Evolutionary conservation across 306 rosid species (phyloP).

Genomic region (Dryas drummondii): DNA sequence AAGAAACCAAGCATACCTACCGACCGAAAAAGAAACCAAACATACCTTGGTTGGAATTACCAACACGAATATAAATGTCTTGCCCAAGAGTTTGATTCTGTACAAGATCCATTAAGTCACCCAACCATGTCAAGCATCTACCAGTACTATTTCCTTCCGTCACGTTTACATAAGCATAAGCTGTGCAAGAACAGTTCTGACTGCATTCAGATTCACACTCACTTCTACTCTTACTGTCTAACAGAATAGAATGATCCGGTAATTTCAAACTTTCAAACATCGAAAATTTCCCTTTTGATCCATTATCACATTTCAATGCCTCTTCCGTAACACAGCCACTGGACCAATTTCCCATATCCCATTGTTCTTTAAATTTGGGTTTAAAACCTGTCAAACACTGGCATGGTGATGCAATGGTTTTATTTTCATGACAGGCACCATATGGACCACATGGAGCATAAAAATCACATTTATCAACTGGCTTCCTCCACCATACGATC

Average conservation of each 20-base stretch:
- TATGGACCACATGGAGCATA: not conserved
- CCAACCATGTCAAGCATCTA: not conserved
- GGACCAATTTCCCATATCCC: constrained; percentile 11
- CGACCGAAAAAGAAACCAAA: not conserved
- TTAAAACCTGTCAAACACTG: not conserved
- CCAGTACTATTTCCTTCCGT: not conserved
- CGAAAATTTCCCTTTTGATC: not conserved
- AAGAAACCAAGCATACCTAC: not conserved
- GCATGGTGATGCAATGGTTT: not conserved
- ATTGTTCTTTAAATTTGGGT: not conserved
- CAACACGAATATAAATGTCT: not conserved
- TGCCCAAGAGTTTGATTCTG: not conserved
- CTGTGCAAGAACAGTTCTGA: constrained; percentile 39
- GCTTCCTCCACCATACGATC: not conserved
- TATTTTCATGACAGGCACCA: not conserved
- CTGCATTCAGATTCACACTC: constrained; percentile 41
- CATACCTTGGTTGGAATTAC: not conserved
- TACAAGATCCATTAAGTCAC: not conserved
- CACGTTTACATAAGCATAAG: constrained; percentile 35
- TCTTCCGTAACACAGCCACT: constrained; percentile 46
- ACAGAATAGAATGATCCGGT: not conserved
- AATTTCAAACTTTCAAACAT: constrained; percentile 4
- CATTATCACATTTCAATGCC: constrained; percentile 25
- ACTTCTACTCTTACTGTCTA: constrained; percentile 2
- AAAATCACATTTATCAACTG: not conserved